Base-by-base conservation (phyloP, 352 stramenopile species). In the Phytophthora tubulina region DNA sequence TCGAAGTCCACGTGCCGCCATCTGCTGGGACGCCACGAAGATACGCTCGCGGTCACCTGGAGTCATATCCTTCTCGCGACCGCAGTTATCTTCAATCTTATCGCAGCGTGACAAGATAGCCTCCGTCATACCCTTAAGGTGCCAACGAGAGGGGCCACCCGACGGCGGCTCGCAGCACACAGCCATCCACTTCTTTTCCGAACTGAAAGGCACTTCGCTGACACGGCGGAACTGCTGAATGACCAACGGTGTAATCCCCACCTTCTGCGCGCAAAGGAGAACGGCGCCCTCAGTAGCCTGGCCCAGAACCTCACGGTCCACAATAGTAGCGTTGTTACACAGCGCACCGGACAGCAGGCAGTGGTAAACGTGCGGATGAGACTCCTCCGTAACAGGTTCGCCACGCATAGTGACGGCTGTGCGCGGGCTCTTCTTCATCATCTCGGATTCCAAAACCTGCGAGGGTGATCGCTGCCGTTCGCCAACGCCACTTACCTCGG, bases 181-280 rank as follows among this genome's bases (percentile, higher is more conserved):
- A 68, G 98, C 96, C 97, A 99, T 99, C 78, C 91, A 93, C 71
- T 99, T 99, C 58, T 96, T 94, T 61, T 99, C 96, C 30, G 93
- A 98, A 58, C 86, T 98, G 79, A 99, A 99, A 0, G 96, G 93
- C 44, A 98, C 89, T 80, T 99, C 95, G 38, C 91, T 90, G 1
- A 96, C 78, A 52, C 97, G 86, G 49, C 69, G 90, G 86, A 78
- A 89, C 71, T 83, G 78, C 52, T 72, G 72, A 42, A 82, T 76
- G 2, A 81, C 61, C 0, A 64, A 53, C 9, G 67, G 53, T 11
- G 76, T 79, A 39, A 94, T 86, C 32, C 83, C 85, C 30, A 94
- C 72, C 61, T 92, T 91, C 55, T 86, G 81, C 6, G 90, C 81
- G 27, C 84, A 90, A 46, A 92, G 56, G 7, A 94, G 50, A 32